phyloP scores from a whole-genome alignment of 148 eudicot species.

The Heliamphora exappendiculata region DNA sequence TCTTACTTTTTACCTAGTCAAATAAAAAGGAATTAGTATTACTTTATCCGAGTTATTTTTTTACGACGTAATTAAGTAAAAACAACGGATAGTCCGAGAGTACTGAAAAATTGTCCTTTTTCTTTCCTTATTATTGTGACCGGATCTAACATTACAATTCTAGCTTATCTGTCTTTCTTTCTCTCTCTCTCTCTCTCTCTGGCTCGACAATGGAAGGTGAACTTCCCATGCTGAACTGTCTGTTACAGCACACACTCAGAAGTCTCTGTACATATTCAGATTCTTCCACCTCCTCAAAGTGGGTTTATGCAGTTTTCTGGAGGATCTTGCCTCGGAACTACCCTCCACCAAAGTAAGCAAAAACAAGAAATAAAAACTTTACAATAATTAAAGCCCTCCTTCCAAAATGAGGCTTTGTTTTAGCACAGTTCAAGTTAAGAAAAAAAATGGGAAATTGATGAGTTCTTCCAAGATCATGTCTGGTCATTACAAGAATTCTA shows the following conservation, averaged over 20 bases:
- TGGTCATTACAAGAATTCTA: neutral
- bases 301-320: slow-evolving; percentile 53
- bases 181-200: neutral
- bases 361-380: neutral
- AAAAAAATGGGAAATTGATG: neutral
- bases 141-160: neutral
- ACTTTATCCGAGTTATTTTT: too few species aligned
- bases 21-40: too few species aligned
- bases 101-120: too few species aligned
- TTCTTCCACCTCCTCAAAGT: slow-evolving; percentile 30
- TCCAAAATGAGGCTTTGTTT: too few species aligned
- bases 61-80: too few species aligned
- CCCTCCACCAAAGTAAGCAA: slow-evolving; percentile 50
- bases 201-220: slow-evolving; percentile 34
- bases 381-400: too few species aligned
- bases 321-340: slow-evolving; percentile 46
- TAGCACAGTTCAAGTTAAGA: too few species aligned
- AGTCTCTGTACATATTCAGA: slow-evolving; percentile 29
- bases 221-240: slow-evolving; percentile 43
- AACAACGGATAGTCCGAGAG: too few species aligned
- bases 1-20: too few species aligned
- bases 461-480: neutral
- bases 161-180: neutral
- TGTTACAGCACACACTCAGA: slow-evolving; percentile 39
- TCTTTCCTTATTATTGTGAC: slow-evolving; percentile 14